These are phyloP conservation scores for Phialocephala subalpina DNA, from an alignment of 2,329 filamentous ascomycete species.

Conservation along the genomic window DNA sequence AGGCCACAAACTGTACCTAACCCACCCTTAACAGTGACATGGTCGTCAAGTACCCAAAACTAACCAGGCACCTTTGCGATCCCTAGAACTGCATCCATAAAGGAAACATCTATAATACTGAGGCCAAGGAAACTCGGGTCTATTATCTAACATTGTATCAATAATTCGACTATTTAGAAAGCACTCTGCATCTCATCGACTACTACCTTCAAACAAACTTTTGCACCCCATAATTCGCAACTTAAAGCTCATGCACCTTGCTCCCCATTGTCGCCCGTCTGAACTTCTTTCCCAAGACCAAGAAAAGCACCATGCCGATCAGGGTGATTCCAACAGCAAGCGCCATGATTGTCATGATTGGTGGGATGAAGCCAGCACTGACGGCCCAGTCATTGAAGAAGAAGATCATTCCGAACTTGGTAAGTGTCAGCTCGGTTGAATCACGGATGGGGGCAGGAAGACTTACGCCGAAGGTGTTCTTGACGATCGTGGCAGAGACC, in stretches of 20 bases:
- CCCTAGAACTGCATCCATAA: too few species aligned
- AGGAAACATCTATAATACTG: too few species aligned
- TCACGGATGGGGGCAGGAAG: not conserved
- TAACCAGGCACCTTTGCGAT: too few species aligned
- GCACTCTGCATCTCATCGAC: too few species aligned
- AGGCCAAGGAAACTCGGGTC: too few species aligned
- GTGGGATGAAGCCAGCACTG: conserved; percentile 56
- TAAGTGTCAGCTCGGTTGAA: not conserved
- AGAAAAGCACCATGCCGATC: conserved; percentile 60
- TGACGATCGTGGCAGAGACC: conserved; percentile 66
- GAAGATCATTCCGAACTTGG: conserved; percentile 60
- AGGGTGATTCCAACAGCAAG: conserved; percentile 60
- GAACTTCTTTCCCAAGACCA: conserved; percentile 63
- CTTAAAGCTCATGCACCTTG: conserved; percentile 51
- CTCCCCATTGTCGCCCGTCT: conserved; percentile 60
- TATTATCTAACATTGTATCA: too few species aligned
- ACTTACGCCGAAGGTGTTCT: conserved; percentile 62
- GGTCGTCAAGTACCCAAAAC: too few species aligned
- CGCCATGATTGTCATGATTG: conserved; percentile 65
- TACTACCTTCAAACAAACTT: not conserved
- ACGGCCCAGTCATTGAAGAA: conserved; percentile 61
- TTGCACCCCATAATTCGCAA: not conserved
- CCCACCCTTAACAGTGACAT: too few species aligned
- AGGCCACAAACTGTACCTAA: too few species aligned
- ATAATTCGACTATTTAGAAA: too few species aligned